Evolutionary conservation across 2,329 filamentous ascomycete species (phyloP).

Genomic region (Atkinsonella hypoxylon): DNA sequence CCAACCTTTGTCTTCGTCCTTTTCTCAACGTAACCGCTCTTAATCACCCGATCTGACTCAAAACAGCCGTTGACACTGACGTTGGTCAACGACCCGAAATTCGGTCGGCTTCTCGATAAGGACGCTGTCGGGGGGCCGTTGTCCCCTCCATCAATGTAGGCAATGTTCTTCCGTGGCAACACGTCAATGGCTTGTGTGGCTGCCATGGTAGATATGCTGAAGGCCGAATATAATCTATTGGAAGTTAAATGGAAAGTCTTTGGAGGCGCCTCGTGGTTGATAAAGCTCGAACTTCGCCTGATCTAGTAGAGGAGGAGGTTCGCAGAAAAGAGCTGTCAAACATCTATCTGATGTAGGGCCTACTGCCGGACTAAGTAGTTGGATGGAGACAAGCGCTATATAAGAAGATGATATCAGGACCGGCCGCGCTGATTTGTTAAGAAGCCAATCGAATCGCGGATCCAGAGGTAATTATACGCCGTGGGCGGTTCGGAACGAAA

Average conservation of each 20-base stretch:
- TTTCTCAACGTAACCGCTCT: slow-evolving; percentile 75
- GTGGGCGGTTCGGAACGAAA: neutral
- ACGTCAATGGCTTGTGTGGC: slow-evolving; percentile 12
- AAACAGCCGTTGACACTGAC: slow-evolving; percentile 94
- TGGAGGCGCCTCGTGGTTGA: neutral
- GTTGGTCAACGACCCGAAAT: slow-evolving; percentile 60
- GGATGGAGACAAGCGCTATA: neutral
- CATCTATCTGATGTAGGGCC: no score
- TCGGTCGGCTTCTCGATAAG: slow-evolving; percentile 17
- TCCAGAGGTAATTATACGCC: neutral
- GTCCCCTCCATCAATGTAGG: slow-evolving; percentile 2
- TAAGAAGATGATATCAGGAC: neutral
- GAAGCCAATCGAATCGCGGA: neutral
- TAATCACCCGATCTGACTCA: slow-evolving; percentile 88
- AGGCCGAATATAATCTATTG: neutral
- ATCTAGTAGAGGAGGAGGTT: no score
- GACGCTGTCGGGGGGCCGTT: slow-evolving; percentile 10
- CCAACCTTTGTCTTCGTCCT: slow-evolving; percentile 84
- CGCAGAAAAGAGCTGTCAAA: no score
- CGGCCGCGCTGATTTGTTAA: no score
- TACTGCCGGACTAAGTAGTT: neutral
- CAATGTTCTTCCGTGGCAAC: neutral
- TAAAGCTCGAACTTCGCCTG: neutral
- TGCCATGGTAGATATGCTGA: slow-evolving; percentile 6
- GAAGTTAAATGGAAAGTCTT: neutral